These are phyloP conservation scores for Rubroshorea leprosula DNA, from an alignment of 345 rosid genomes.

Conservation along the genomic window DNA sequence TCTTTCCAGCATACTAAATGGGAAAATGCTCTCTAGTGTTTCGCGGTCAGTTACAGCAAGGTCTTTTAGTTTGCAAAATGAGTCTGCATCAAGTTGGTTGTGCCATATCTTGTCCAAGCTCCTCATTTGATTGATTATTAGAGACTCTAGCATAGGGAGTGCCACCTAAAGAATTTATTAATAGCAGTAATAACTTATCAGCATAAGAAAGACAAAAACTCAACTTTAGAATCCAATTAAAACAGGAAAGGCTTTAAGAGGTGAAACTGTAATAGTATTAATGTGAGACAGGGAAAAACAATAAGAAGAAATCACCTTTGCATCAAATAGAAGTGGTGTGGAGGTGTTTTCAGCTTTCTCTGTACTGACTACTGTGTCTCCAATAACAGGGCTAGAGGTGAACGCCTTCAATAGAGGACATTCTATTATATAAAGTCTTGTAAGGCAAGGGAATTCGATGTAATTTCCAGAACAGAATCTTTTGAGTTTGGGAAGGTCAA, in stretches of 20 bases:
- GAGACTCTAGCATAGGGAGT: background rate
- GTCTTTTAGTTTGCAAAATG: background rate
- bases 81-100: background rate
- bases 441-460: slow-evolving; percentile 10
- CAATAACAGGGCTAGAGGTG: too few species aligned
- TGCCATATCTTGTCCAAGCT: slow-evolving; percentile 6
- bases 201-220: too few species aligned
- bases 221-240: too few species aligned
- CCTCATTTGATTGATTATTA: background rate
- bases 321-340: background rate
- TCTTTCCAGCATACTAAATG: too few species aligned
- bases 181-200: background rate
- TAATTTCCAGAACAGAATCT: background rate
- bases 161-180: slow-evolving; percentile 1
- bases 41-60: background rate
- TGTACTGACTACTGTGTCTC: too few species aligned
- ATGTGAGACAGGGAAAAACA: background rate
- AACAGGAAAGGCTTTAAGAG: too few species aligned
- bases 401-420: slow-evolving; percentile 1
- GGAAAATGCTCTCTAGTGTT: background rate
- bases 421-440: background rate
- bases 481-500: slow-evolving; percentile 3
- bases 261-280: too few species aligned
- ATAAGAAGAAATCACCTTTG: slow-evolving; percentile 7
- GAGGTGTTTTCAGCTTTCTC: too few species aligned